These are phyloP conservation scores for Irpex sp. DNA, from an alignment of 1,284 basidiomycete species.

Conservation along the genomic window DNA sequence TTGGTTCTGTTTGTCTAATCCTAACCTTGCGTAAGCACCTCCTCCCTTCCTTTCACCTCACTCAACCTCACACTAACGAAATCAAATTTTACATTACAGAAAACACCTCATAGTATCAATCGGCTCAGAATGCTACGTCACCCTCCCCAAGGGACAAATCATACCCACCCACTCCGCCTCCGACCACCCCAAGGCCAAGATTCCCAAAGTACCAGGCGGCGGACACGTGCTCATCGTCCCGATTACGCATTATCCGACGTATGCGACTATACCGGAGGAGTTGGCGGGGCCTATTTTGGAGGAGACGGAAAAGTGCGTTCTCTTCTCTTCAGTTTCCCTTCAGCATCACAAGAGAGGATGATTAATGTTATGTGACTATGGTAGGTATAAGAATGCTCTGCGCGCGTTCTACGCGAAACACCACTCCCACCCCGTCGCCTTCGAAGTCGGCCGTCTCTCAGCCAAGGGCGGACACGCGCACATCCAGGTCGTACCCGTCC, in stretches of 20 bases:
- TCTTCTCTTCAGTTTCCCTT: too few species aligned
- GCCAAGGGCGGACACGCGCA: slow-evolving; percentile 93
- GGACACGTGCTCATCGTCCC: slow-evolving; percentile 90
- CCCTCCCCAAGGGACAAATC: slow-evolving; percentile 90
- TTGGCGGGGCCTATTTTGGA: slow-evolving; percentile 69
- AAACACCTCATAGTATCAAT: slow-evolving; percentile 95
- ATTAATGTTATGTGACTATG: not conserved
- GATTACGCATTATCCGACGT: slow-evolving; percentile 65
- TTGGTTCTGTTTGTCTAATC: slow-evolving; percentile 96
- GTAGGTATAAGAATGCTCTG: slow-evolving; percentile 75
- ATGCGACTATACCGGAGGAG: slow-evolving; percentile 64
- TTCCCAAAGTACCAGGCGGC: slow-evolving; percentile 74
- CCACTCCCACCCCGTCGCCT: slow-evolving; percentile 65
- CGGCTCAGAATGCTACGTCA: slow-evolving; percentile 88
- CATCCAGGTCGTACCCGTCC: slow-evolving; percentile 82
- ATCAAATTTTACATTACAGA: too few species aligned
- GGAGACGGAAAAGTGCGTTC: slow-evolving; percentile 66
- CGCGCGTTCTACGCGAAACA: slow-evolving; percentile 68
- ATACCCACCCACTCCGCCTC: slow-evolving; percentile 65
- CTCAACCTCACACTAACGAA: too few species aligned
- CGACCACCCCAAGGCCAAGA: slow-evolving; percentile 29
- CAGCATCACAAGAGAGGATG: too few species aligned
- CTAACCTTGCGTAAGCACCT: too few species aligned
- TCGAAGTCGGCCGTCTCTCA: slow-evolving; percentile 82
- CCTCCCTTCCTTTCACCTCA: too few species aligned